A percentile compares a stretch with the other conserved stretches of the same genome.
Evolutionary conservation across 164 flowering plant genomes (phyloP).

Genomic region (Vitis riparia): DNA sequence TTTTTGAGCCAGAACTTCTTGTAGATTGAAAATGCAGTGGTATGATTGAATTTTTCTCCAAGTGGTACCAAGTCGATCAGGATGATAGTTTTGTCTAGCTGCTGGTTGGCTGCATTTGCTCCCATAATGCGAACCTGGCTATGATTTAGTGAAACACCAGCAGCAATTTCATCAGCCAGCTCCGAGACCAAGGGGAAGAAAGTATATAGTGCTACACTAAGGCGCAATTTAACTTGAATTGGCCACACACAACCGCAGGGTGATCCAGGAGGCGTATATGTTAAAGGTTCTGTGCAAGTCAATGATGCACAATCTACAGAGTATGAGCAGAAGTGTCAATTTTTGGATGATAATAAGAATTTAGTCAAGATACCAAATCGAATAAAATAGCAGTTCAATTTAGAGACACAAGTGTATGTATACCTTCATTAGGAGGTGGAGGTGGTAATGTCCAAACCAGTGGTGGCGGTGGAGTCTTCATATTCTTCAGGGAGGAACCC

Average conservation of each 20-base stretch:
- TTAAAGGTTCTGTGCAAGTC: slow-evolving; percentile 54
- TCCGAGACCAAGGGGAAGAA: slow-evolving; percentile 62
- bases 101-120: slow-evolving; percentile 54
- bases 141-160: slow-evolving; percentile 30
- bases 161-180: slow-evolving; percentile 51
- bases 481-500: slow-evolving; percentile 22
- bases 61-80: slow-evolving; percentile 54
- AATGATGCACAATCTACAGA: slow-evolving; percentile 50
- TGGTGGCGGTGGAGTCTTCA: slow-evolving; percentile 31
- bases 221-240: slow-evolving; percentile 46
- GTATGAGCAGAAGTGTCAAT: no score
- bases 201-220: slow-evolving; percentile 41
- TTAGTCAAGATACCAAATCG: not conserved
- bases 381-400: not conserved
- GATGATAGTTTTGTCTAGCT: slow-evolving; percentile 50
- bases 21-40: slow-evolving; percentile 37
- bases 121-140: slow-evolving; percentile 69
- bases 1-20: slow-evolving; percentile 48
- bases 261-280: slow-evolving; percentile 50
- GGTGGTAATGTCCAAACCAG: slow-evolving; percentile 39
- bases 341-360: not conserved
- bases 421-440: slow-evolving; percentile 63
- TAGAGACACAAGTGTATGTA: not conserved
- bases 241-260: slow-evolving; percentile 72
- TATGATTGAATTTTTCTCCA: slow-evolving; percentile 28